Conservation (phyloP, 192 early-diverging fungal species). For the Entrophospora sp. region DNA sequence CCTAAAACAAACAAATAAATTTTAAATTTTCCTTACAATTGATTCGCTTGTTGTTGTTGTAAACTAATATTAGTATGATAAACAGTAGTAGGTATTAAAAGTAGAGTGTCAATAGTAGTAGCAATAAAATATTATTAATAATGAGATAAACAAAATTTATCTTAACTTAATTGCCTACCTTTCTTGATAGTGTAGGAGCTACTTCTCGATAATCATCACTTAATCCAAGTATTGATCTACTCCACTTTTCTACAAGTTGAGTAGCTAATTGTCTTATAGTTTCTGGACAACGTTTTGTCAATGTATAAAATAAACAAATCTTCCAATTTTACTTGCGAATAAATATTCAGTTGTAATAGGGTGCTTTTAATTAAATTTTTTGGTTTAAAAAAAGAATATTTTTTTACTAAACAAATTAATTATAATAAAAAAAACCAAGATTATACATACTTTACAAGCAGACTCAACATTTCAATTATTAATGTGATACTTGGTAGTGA, state of each 20-base stretch:
- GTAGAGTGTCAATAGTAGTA: too few relatives aligned
- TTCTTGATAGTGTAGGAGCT: too few relatives aligned
- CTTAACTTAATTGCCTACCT: too few relatives aligned
- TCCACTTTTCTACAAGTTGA: slow-evolving; percentile 73
- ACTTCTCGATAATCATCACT: slow-evolving; percentile 61
- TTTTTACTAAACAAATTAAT: not conserved
- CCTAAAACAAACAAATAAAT: too few relatives aligned
- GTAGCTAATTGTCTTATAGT: slow-evolving; percentile 52
- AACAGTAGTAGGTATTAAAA: too few relatives aligned
- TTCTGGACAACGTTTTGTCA: slow-evolving; percentile 58
- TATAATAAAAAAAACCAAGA: not conserved
- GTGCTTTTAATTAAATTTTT: slow-evolving; percentile 24
- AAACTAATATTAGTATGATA: too few relatives aligned
- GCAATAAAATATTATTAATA: too few relatives aligned
- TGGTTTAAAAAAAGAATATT: not conserved
- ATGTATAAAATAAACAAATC: slow-evolving; percentile 72
- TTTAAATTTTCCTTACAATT: too few relatives aligned
- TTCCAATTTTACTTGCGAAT: slow-evolving; percentile 67
- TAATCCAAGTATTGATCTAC: slow-evolving; percentile 63
- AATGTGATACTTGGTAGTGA: slow-evolving; percentile 78
- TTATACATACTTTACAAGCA: slow-evolving; percentile 44
- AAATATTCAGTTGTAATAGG: slow-evolving; percentile 64
- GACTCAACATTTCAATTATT: slow-evolving; percentile 59
- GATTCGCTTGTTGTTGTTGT: too few relatives aligned
- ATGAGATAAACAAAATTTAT: too few relatives aligned